Evolutionary conservation across 1,284 basidiomycete species (phyloP).

Genomic region (Ustilago cynodontis): DNA sequence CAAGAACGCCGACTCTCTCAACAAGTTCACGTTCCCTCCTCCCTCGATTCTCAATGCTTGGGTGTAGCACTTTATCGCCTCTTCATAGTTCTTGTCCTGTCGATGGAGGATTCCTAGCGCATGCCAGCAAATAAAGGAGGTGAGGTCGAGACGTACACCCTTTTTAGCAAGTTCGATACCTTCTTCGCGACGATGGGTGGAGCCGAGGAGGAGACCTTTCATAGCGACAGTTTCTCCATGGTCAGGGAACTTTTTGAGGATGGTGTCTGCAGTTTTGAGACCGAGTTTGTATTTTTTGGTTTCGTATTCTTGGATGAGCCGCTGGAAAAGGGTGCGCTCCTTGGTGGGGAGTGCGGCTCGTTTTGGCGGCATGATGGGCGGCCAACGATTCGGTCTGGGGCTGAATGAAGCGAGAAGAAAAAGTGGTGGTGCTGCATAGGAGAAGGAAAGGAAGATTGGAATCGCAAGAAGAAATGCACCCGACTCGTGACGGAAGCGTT

Average conservation of each 20-base stretch:
- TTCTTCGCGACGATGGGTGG: slow-evolving; percentile 69
- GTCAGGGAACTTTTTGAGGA: slow-evolving; percentile 94
- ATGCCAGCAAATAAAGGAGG: slow-evolving; percentile 97
- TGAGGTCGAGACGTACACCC: slow-evolving; percentile 84
- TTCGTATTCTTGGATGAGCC: slow-evolving; percentile 84
- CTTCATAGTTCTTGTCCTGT: slow-evolving; percentile 87
- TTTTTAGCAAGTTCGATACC: slow-evolving; percentile 88
- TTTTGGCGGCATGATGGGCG: slow-evolving; percentile 58
- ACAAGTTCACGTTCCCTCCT: slow-evolving; percentile 87
- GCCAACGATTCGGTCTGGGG: background rate
- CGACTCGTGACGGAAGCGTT: slow-evolving; percentile 7
- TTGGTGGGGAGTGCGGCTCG: slow-evolving; percentile 78
- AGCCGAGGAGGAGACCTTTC: slow-evolving; percentile 67
- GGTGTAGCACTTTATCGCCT: slow-evolving; percentile 85
- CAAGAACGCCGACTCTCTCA: slow-evolving; percentile 89
- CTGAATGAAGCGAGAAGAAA: slow-evolving; percentile 3
- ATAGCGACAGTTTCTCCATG: slow-evolving; percentile 77
- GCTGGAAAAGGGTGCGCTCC: slow-evolving; percentile 87
- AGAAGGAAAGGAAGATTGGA: background rate
- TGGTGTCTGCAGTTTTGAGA: slow-evolving; percentile 89
- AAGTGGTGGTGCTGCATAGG: background rate
- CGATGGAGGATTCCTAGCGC: slow-evolving; percentile 79
- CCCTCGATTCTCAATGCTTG: slow-evolving; percentile 87
- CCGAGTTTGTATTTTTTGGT: slow-evolving; percentile 89
- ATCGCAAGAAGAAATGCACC: background rate